Base-by-base conservation (phyloP, 1,139 yeast species). In the Scheffersomyces cryptocercus region DNA sequence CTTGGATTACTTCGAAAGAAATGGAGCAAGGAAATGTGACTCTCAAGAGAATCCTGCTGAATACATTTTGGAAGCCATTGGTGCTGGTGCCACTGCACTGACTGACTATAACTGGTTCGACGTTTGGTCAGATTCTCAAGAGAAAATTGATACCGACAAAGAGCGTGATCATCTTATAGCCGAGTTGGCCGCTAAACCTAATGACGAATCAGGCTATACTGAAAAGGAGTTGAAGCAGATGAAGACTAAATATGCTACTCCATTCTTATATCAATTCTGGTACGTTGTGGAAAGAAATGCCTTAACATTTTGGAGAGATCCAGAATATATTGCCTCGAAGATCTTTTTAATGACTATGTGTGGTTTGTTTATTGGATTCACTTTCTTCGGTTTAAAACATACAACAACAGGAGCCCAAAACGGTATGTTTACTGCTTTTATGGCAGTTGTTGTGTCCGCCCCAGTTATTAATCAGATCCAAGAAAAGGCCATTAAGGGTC, bases 81-180 rank as follows among this genome's bases (percentile, higher is more conserved):
- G 85, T 48, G 86, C 85, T 28, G 85, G 85, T 62, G 85, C 85
- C n/a, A 79, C 84, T 42, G 84, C 84, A 16, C 51, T 65, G 36
- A 67, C 73, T 16, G 52, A 58, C 20, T 64, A 65, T 44, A 77
- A 77, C 54, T 78, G 79, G 77, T 67, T 67, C 55, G 70, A 70
- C 10, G 60, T 73, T 29, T 77, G 84, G 82, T 49, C 54, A 32
- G 53, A 58, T 3, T 77, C 82, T 11, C 65, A 68, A 0, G 64
- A 68, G 84, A 60, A 53, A 42, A 24, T 39, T 37, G 47, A 62
- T 3, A 38, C 55, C 14, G 61, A 55, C 40, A 29, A 40, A 29
- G 52, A 53, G 45, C 43, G 59, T 26, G 52, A 53, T 36, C 44
- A 50, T 44, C 55, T 60, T 35, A 48, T 57, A 38, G 51, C 52